Percentiles rank a stretch among this genome's conserved stretches.
phyloP scores from a whole-genome alignment of 352 stramenopile species.

The Phytophthora idaei region DNA sequence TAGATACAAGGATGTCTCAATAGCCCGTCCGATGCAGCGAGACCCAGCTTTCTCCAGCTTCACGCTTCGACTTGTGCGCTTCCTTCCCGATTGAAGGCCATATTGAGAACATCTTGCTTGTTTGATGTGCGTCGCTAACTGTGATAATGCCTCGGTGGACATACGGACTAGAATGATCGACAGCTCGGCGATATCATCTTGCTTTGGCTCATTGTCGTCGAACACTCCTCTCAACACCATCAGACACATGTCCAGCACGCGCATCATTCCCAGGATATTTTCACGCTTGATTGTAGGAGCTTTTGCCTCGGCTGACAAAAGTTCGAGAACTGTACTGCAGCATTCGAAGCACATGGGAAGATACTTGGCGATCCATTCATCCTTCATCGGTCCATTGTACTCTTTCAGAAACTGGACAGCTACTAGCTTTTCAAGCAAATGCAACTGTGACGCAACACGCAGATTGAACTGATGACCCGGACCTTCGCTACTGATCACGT shows the following conservation, averaged over 20 bases:
- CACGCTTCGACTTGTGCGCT: conserved; percentile 8
- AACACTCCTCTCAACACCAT: conserved; percentile 60
- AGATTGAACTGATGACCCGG: conserved; percentile 53
- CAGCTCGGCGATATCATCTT: conserved; percentile 41
- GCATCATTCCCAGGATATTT: conserved; percentile 45
- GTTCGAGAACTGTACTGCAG: conserved; percentile 63
- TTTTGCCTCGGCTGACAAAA: conserved; percentile 36
- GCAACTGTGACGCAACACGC: conserved; percentile 44
- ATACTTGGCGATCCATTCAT: conserved; percentile 66
- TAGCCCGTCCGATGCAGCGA: conserved; percentile 19
- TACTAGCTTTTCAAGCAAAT: conserved; percentile 52
- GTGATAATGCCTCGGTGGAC: conserved; percentile 56
- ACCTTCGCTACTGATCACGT: conserved; percentile 59
- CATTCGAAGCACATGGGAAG: conserved; percentile 72
- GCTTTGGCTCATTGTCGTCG: conserved; percentile 50
- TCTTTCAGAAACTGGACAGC: conserved; percentile 47
- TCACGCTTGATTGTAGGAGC: conserved; percentile 11
- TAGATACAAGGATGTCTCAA: conserved; percentile 46
- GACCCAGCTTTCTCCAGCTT: conserved; percentile 20
- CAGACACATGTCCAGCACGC: conserved; percentile 65
- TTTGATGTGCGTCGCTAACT: conserved; percentile 37
- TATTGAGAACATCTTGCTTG: background rate
- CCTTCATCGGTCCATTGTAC: conserved; percentile 49
- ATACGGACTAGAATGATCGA: conserved; percentile 60
- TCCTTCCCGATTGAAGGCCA: background rate